Evolutionary conservation across 495 filamentous ascomycete species (phyloP).

Genomic region (Penicillium cinerascens): DNA sequence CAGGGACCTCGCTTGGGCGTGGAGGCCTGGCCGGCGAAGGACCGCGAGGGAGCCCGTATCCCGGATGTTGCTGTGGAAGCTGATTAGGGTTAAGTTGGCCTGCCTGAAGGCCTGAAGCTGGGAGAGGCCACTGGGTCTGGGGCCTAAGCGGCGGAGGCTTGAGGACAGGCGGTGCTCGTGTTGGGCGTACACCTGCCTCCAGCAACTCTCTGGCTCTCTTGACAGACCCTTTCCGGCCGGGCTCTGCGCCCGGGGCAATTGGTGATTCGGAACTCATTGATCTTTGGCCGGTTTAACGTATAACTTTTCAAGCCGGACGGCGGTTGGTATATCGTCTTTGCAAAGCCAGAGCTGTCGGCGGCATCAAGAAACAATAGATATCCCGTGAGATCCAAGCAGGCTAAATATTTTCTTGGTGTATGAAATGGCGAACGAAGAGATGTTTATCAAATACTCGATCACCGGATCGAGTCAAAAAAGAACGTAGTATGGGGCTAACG

Average conservation of each 20-base stretch:
- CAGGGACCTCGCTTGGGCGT: conserved; percentile 43
- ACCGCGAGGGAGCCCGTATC: conserved; percentile 48
- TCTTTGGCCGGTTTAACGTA: not conserved
- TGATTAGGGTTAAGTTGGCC: conserved; percentile 32
- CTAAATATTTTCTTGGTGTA: not conserved
- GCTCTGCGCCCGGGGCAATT: conserved; percentile 1
- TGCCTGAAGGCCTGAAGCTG: conserved; percentile 33
- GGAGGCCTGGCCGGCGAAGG: conserved; percentile 66
- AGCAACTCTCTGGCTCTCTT: conserved; percentile 51
- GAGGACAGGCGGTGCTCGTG: conserved; percentile 24
- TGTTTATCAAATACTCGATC: conserved; percentile 9
- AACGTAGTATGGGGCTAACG: conserved; percentile 3
- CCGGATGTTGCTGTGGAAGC: conserved; percentile 32
- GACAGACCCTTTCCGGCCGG: conserved; percentile 38
- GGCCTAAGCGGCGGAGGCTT: conserved; percentile 22
- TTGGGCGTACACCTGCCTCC: conserved; percentile 45
- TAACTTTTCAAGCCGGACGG: not conserved
- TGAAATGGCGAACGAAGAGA: not conserved
- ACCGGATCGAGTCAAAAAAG: conserved; percentile 17
- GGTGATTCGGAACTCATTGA: conserved; percentile 18
- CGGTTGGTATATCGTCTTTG: not conserved
- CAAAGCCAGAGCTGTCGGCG: not conserved
- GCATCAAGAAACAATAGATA: conserved; percentile 1
- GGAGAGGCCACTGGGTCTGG: conserved; percentile 40
- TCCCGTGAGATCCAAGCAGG: not conserved